Evolutionary conservation across 108 stramenopile species (phyloP).

Genomic region (Chaetoceros tenuissimus): DNA sequence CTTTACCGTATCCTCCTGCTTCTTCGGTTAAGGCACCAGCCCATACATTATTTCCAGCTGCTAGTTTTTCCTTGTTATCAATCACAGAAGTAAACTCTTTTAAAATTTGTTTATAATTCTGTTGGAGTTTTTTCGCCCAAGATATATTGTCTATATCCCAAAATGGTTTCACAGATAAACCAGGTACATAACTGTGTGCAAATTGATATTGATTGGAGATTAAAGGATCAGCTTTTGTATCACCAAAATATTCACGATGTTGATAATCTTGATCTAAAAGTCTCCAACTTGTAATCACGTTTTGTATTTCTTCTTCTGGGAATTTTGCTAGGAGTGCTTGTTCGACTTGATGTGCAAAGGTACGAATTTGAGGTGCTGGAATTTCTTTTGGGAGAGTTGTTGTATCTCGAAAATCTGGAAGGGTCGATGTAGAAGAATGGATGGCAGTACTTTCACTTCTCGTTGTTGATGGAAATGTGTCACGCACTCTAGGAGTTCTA

Average conservation of each 20-base stretch:
- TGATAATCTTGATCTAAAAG: slow-evolving; percentile 58
- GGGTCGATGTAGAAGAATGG: no score
- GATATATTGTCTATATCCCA: slow-evolving; percentile 47
- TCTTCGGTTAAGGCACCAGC: slow-evolving; percentile 70
- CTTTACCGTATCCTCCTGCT: slow-evolving; percentile 67
- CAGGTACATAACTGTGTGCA: slow-evolving; percentile 74
- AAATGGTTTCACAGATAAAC: slow-evolving; percentile 51
- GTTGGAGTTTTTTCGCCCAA: slow-evolving; percentile 54
- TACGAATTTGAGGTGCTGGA: slow-evolving; percentile 42
- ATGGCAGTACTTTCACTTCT: no score
- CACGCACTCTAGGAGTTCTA: no score
- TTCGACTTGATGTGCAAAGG: slow-evolving; percentile 72
- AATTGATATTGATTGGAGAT: slow-evolving; percentile 53
- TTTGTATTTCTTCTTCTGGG: slow-evolving; percentile 26
- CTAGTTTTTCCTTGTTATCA: slow-evolving; percentile 33
- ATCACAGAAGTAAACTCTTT: slow-evolving; percentile 70
- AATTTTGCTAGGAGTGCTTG: slow-evolving; percentile 44
- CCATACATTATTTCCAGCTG: slow-evolving; percentile 83
- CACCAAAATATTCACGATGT: slow-evolving; percentile 60
- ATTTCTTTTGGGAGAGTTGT: slow-evolving; percentile 24
- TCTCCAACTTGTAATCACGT: slow-evolving; percentile 68
- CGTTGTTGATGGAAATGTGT: no score
- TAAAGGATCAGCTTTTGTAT: background rate
- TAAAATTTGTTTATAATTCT: slow-evolving; percentile 44
- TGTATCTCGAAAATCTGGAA: background rate